A percentile compares a stretch with the other conserved stretches of the same genome.
These are phyloP conservation scores for Hymenotorrendiella dingleyae DNA, from an alignment of 2,329 filamentous ascomycete genomes.

Conservation along the genomic window DNA sequence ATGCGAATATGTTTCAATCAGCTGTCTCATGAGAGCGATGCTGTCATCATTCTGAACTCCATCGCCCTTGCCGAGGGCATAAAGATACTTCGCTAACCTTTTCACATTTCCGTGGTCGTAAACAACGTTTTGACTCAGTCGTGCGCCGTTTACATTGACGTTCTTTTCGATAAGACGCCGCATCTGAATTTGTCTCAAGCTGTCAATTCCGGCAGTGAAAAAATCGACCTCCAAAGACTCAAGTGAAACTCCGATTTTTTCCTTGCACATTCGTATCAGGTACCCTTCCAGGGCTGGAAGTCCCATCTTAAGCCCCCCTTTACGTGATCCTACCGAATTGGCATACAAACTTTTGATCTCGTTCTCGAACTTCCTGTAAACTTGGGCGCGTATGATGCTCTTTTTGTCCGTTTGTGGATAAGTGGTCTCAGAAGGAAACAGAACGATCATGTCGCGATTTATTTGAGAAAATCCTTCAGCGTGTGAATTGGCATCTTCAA, in stretches of 20 bases:
- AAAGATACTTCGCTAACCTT: constrained; percentile 39
- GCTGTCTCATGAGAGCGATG: constrained; percentile 35
- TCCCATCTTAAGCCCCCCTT: constrained; percentile 13
- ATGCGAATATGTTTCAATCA: constrained; percentile 39
- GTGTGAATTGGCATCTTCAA: constrained; percentile 44
- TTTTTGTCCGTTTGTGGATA: constrained; percentile 48
- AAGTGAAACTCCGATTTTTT: constrained; percentile 1
- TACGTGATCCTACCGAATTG: constrained; percentile 19
- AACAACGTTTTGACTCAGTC: constrained; percentile 49
- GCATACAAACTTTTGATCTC: constrained; percentile 38
- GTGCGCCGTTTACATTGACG: constrained; percentile 40
- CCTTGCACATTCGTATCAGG: no score
- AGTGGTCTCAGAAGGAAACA: constrained; percentile 36
- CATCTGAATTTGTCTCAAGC: constrained; percentile 49
- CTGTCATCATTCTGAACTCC: constrained; percentile 32
- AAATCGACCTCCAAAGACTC: constrained; percentile 41
- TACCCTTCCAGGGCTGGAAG: constrained; percentile 29
- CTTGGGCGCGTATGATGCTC: constrained; percentile 44
- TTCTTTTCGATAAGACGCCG: constrained; percentile 44
- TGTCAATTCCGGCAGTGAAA: constrained; percentile 52
- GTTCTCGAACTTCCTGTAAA: constrained; percentile 38
- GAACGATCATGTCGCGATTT: constrained; percentile 43
- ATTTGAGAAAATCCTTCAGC: constrained; percentile 47
- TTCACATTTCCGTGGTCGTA: constrained; percentile 49
- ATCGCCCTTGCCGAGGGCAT: constrained; percentile 30